Evolutionary conservation across 768 basidiomycete genomes (phyloP), one percentile per base, ranked within the genome.

Genomic region (Krasilnikovozyma curviuscula): DNA sequence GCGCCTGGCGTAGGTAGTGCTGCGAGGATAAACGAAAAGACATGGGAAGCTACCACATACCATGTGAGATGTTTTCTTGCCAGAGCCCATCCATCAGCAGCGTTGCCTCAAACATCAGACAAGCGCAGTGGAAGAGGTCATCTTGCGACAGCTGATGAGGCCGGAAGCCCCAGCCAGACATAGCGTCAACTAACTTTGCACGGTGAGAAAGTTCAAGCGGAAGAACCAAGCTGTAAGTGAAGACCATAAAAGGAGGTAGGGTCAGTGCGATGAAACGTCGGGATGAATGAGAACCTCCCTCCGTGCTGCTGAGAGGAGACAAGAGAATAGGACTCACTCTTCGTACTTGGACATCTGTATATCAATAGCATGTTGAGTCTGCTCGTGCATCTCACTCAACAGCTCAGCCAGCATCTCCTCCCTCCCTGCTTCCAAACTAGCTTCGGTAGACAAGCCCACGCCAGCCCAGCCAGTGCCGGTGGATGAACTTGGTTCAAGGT

Each of bases 101-200:
- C 18, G 89, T 66, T 19, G 73, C 74, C 63, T 95, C 85, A 57
- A 98, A 98, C 24, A 98, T 67, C 54, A 95, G 70, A 49, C 81
- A 71, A 0, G 83, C 78, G 57, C 83, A 86, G 19, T 77, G 73
- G 13, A 83, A 68, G 10, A 85, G 71, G 64, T 97, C 83, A 45
- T 82, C 80, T 46, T 83, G 77, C 19, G 77, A 73, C 31, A 93
- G 73, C 32, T 72, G 72, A 64, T 83, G 78, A 4, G 91, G 88
- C 60, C 93, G 81, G 61, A 95, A 98, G 54, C 80, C 68, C 91
- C 91, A 98, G 12, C 70, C 71, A 49, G 79, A 76, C 13, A 93
- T 70, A 0, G 70, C 68, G 19, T 66, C 61, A 56, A 91, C 79
- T 41, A 93, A 72, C 23, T 74, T 70, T 19, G 63, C 60, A 52